Base-by-base conservation (phyloP, 805 yeast species). In the Starmerella apis region DNA sequence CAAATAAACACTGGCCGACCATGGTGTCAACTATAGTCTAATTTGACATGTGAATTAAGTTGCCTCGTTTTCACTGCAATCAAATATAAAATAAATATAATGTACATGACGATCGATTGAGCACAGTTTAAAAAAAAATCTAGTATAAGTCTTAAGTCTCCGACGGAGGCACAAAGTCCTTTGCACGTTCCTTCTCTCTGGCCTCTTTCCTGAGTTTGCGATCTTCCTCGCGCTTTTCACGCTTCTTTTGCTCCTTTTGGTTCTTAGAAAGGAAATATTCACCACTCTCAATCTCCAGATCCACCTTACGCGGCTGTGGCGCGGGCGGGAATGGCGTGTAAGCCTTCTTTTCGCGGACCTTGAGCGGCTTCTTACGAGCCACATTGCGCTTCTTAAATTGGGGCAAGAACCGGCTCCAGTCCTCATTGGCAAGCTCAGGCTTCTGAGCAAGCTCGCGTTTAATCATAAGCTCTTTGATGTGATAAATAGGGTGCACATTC, bases 291-390 rank as follows among this genome's bases (percentile, higher is more conserved):
- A 92, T 87, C 71, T 87, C 94, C 65, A 88, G 72, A 77, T 92
- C 98, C 68, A 92, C 74, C 84, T 92, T 88, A 74, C 97, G 83
- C 63, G 97, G 98, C 58, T 79, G 78, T 70, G 86, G 98, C 47
- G 86, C 84, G 60, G 98, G 97, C 71, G 98, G 98, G 87, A 92
- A 92, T 64, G 98, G 97, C 30, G 98, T 92, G 77, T 90, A 90
- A 3, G 79, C 81, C 69, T 82, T 88, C 75, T 75, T 74, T 54
- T 68, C 76, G 73, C 77, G 77, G 62, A 76, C 71, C 66, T 77
- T 79, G 68, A 76, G 79, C 53, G 92, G 84, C 74, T 82, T 82
- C 81, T 84, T 84, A 64, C 98, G 81, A 32, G 94, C 94, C 57
- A 90, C 95, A 63, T 87, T 87, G 67, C 88, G 81, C 76, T 90